Base-by-base conservation (phyloP, 768 basidiomycete genomes). In the Lyophyllum atratum region DNA sequence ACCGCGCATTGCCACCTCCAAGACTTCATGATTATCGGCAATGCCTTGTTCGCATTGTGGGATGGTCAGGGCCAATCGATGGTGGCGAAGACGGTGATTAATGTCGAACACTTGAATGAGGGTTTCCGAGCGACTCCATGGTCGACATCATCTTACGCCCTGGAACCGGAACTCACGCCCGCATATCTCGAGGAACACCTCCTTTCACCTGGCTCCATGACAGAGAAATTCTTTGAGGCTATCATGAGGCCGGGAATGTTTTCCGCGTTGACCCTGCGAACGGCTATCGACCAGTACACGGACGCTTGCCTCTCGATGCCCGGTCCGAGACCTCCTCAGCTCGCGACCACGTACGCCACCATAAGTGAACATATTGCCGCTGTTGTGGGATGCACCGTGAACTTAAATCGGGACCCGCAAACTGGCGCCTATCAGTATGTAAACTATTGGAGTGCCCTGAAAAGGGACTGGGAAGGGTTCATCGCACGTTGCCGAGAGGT, bases 401-500 rank as follows among this genome's bases (percentile, higher is more conserved):
- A 79, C 53, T 77, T 95, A 33, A 81, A 84, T 60, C 80, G 80
- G 40, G 89, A 92, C 65, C 79, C 87, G 0, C 85, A 89, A 58
- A 94, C 92, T 2, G 94, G 94, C 15, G 88, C 87, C 34, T 79
- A 85, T 45, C 86, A 89, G 60, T 80, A 93, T 66, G 84, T 85
- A 44, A 87, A 85, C 43, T 94, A 93, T 67, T 89, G 92, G 85
- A 89, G 84, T 63, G 86, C 89, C 0, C 72, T 97, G 64, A 95
- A 92, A 70, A 77, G 91, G 45, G 95, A 98, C 64, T 98, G 96
- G 95, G 91, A 98, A 66, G 94, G 95, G 3, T 95, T 98, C 65
- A 86, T 95, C 59, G 90, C 95, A 8, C 83, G 92, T 55, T 95
- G 93, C 66, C 84, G 90, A 52, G 93, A 94, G 61, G 79, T 95